Evolutionary conservation across 2,329 filamentous ascomycete genomes (phyloP).

Genomic region (Trichoderma sp.): DNA sequence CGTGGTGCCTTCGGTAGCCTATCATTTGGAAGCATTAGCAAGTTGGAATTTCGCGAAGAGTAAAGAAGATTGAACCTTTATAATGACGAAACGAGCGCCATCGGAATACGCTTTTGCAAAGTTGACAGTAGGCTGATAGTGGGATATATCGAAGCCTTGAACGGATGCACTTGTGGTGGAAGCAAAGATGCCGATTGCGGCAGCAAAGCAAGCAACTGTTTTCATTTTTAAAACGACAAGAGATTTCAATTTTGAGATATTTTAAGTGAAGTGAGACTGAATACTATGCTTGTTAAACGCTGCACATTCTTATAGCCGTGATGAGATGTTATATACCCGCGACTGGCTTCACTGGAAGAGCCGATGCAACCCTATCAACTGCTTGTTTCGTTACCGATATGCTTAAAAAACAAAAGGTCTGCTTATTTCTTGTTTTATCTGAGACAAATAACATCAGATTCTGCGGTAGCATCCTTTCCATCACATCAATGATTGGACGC

Average conservation of each 20-base stretch:
- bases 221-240: not conserved
- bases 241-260: rapidly evolving
- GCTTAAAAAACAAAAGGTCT: not conserved
- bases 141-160: slow-evolving; percentile 46
- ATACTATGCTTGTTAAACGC: not conserved
- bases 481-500: not conserved
- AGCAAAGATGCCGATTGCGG: slow-evolving; percentile 15
- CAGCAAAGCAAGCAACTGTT: not conserved
- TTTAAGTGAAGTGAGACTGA: not conserved
- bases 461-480: not conserved
- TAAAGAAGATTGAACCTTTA: slow-evolving; percentile 39
- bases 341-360: not conserved
- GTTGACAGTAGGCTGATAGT: slow-evolving; percentile 43
- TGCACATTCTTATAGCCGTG: not conserved
- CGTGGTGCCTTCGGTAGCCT: slow-evolving; percentile 56
- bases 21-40: not conserved
- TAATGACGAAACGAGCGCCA: slow-evolving; percentile 48
- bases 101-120: slow-evolving; percentile 41
- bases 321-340: not conserved
- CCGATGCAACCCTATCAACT: not conserved
- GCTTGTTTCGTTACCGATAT: not conserved
- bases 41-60: too few relatives aligned
- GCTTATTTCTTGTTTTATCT: too few relatives aligned
- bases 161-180: slow-evolving; percentile 33
- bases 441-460: not conserved